Percentiles rank a stretch among this genome's conserved stretches.
Conservation (phyloP, 805 yeast genomes). For the Kazachstania psychrophila region DNA sequence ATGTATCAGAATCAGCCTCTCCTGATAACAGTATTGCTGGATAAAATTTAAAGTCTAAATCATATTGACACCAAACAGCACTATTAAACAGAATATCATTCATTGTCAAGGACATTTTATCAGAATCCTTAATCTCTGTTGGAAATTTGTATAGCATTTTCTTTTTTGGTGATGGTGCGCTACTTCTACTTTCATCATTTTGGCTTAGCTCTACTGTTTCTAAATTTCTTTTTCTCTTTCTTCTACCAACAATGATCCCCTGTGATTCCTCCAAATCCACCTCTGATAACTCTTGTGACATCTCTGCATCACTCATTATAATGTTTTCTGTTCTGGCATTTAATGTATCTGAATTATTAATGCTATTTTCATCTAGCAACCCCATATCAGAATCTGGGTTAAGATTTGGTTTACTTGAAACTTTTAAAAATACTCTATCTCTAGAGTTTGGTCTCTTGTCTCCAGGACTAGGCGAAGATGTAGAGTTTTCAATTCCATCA, state of each 20-base stretch:
- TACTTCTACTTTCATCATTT: constrained; percentile 5
- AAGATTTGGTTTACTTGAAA: constrained; percentile 11
- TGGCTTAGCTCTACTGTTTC: constrained; percentile 7
- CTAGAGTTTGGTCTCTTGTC: constrained; percentile 4
- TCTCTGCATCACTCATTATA: constrained; percentile 19
- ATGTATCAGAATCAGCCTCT: background rate
- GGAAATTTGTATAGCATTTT: constrained; percentile 5
- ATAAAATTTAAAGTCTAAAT: constrained; percentile 35
- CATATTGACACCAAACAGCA: constrained; percentile 48
- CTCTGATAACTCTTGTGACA: constrained; percentile 27
- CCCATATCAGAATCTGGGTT: background rate
- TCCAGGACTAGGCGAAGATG: constrained; percentile 3
- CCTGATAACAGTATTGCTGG: constrained; percentile 37
- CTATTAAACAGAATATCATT: constrained; percentile 25
- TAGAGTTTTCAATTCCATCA: constrained; percentile 1
- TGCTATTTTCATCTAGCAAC: too few relatives aligned
- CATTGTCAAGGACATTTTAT: constrained; percentile 15
- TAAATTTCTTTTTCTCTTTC: constrained; percentile 5
- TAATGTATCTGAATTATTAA: background rate
- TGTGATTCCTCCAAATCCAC: constrained; percentile 14
- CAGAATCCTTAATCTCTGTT: constrained; percentile 5
- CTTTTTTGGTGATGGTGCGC: constrained; percentile 4
- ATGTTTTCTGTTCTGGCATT: constrained; percentile 3
- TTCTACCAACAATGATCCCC: constrained; percentile 10
- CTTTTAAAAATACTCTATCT: constrained; percentile 9